These are phyloP conservation scores for Nakaseomyces nivariensis DNA, from an alignment of 1,139 yeast species.

Conservation along the genomic window DNA sequence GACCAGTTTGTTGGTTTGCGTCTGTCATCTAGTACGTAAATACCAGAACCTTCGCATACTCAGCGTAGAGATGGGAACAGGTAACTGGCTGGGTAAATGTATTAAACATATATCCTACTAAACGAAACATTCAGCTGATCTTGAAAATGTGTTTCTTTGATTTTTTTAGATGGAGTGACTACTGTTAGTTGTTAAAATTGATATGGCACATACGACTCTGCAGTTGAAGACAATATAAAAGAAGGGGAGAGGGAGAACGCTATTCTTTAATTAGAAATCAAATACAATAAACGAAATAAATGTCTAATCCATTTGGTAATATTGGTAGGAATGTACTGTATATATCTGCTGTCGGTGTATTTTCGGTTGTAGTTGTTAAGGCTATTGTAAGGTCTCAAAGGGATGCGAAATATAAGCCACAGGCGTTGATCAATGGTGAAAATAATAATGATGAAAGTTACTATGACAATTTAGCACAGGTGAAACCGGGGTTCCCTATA, in stretches of 20 bases:
- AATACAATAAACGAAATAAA: background rate
- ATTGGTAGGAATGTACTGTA: conserved; percentile 22
- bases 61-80: background rate
- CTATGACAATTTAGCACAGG: conserved; percentile 30
- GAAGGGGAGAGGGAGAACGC: no score
- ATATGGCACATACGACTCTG: background rate
- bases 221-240: no score
- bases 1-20: background rate
- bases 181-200: background rate
- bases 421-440: conserved; percentile 11
- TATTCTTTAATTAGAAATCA: no score
- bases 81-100: background rate
- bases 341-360: conserved; percentile 17
- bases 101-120: no score
- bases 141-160: no score
- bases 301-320: conserved; percentile 17
- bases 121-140: no score
- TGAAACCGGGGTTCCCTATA: conserved; percentile 37
- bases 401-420: conserved; percentile 23
- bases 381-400: conserved; percentile 19
- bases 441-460: conserved; percentile 9
- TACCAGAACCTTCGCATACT: background rate
- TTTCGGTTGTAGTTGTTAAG: conserved; percentile 21
- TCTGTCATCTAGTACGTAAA: background rate
- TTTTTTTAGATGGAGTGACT: no score